Evolutionary conservation across 1,284 basidiomycete species (phyloP), one percentile per base, ranked within the genome.

Genomic region (Anthracocystis walkeri): DNA sequence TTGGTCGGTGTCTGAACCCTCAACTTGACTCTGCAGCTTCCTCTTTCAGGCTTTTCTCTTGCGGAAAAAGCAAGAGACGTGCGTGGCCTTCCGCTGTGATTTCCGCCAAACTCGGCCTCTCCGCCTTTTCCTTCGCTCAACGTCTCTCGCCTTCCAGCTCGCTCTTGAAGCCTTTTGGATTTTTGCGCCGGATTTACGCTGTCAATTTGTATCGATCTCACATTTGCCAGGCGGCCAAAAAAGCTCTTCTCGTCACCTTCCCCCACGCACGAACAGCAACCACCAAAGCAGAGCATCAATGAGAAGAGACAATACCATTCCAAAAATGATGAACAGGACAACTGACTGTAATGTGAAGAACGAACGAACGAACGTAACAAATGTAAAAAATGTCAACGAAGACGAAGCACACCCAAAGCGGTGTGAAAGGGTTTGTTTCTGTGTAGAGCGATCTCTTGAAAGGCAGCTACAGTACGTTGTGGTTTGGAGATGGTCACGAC

Each of bases 81-180:
- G 55, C 57, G 51, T 46, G 48, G 40, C 45, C 40, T 31, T 3
- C 10, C 20, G 11, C 3, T 27, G 35, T 27, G 21, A 6, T 31
- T 25, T 18, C 11, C 42, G 2, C 12, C 42, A 10, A 41, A 45
- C 41, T 56, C 40, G 58, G 45, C 44, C 23, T 31, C 35, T 20
- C 44, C 7, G 14, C 3, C 25, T 44, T 46, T 59, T 68, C 54
- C 54, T 71, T 71, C 68, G 58, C 33, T 65, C 44, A 58, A n/a
- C 62, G 54, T 71, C 68, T 61, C 45, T 65, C 40, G 46, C n/a
- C 62, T 71, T 71, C 68, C 58, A 71, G 68, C 53, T 60, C 4
- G 16, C 35, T 50, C 68, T 65, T 29, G 62, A 65, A 61, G 18
- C 38, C 11, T 14, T 0, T 45, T 25, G 20, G 41, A 5, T 27